Conservation (phyloP, 495 filamentous ascomycete genomes). For the Penicillium pulvis region DNA sequence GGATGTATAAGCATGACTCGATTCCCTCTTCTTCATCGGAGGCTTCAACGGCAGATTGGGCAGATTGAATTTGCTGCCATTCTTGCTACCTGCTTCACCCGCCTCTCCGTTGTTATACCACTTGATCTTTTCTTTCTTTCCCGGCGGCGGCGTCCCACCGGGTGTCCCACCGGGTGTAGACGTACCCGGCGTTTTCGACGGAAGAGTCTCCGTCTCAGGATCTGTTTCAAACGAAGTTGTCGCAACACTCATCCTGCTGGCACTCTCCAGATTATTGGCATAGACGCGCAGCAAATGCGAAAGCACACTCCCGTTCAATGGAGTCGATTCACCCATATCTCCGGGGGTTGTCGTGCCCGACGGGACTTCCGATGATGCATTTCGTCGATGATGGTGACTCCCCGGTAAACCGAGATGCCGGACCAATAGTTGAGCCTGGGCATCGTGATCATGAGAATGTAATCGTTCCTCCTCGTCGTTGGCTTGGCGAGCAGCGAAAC, state of each 20-base stretch:
- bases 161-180: background rate
- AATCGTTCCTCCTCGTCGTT: constrained; percentile 21
- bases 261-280: constrained; percentile 26
- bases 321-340: constrained; percentile 17
- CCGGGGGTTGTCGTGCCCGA: constrained; percentile 26
- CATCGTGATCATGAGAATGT: constrained; percentile 14
- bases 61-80: constrained; percentile 10
- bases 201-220: constrained; percentile 24
- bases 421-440: constrained; percentile 31
- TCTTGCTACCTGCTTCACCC: constrained; percentile 8
- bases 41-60: constrained; percentile 5
- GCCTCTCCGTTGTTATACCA: constrained; percentile 32
- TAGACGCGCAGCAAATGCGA: constrained; percentile 34
- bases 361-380: constrained; percentile 13
- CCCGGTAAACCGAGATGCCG: constrained; percentile 23
- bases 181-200: constrained; percentile 20
- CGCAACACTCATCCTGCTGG: constrained; percentile 29
- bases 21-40: constrained; percentile 10
- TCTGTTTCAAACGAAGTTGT: constrained; percentile 22
- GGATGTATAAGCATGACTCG: constrained; percentile 30
- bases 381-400: background rate
- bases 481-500: constrained; percentile 22
- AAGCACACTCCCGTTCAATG: constrained; percentile 28
- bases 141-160: constrained; percentile 15
- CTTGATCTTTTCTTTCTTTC: constrained; percentile 37